Conservation (phyloP, 176 grass and related monocot species). For the Ananas comosus region DNA sequence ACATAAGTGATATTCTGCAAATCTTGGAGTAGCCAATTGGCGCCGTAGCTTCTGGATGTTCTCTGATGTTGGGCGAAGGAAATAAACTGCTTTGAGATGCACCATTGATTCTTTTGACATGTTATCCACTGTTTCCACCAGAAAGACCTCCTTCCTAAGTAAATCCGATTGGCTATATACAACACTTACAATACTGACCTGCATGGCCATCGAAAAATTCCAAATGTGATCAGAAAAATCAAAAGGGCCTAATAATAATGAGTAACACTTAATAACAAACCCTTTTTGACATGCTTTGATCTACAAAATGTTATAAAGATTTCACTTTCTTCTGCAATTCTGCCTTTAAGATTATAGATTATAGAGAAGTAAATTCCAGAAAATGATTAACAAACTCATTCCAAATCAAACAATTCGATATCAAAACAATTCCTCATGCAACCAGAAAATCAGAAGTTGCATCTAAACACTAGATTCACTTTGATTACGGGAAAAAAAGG, state of each 20-base stretch:
- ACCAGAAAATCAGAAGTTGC: neutral
- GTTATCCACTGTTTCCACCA: conserved; percentile 82
- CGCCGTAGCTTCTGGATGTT: conserved; percentile 88
- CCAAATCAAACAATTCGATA: too few species aligned
- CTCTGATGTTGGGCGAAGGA: conserved; percentile 66
- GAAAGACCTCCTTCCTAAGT: conserved; percentile 90
- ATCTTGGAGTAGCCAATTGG: conserved; percentile 67
- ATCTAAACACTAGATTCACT: neutral
- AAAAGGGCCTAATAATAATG: too few species aligned
- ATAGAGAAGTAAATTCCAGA: too few species aligned
- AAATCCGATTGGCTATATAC: conserved; percentile 93
- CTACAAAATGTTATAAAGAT: too few species aligned
- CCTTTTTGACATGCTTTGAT: too few species aligned
- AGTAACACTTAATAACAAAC: too few species aligned
- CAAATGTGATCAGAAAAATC: too few species aligned
- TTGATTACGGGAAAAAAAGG: neutral
- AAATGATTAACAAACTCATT: too few species aligned
- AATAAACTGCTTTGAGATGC: conserved; percentile 91
- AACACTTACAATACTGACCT: conserved; percentile 93
- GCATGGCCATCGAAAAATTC: neutral
- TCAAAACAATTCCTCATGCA: too few species aligned
- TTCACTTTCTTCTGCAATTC: too few species aligned
- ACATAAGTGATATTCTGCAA: conserved; percentile 91
- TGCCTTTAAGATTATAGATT: too few species aligned
- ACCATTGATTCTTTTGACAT: conserved; percentile 76